Percentiles rank a stretch among this genome's conserved stretches.
Conservation (phyloP, 2,329 filamentous ascomycete species). For the Colletotrichum shisoi region DNA sequence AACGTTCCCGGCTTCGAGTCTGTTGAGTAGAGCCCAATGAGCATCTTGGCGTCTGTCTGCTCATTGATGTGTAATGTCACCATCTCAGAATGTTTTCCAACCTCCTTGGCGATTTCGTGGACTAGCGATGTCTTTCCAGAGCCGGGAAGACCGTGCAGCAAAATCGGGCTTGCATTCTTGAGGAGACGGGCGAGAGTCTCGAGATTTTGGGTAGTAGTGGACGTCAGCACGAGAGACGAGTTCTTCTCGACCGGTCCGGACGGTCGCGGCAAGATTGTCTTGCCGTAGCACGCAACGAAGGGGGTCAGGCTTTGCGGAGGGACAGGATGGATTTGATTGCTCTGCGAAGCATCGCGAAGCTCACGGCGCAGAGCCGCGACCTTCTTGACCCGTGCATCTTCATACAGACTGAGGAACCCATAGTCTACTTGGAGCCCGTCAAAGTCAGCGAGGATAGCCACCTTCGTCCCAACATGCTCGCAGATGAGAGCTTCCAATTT, state of each 20-base stretch:
- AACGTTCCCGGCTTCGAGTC: slow-evolving; percentile 89
- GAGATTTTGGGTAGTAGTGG: slow-evolving; percentile 77
- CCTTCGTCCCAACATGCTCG: slow-evolving; percentile 68
- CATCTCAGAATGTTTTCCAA: slow-evolving; percentile 82
- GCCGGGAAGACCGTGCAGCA: slow-evolving; percentile 83
- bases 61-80: slow-evolving; percentile 96
- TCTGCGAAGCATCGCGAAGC: slow-evolving; percentile 44
- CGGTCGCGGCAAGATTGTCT: slow-evolving; percentile 72
- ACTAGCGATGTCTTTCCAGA: slow-evolving; percentile 90
- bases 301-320: slow-evolving; percentile 60
- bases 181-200: slow-evolving; percentile 72
- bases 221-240: slow-evolving; percentile 69
- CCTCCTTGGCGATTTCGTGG: slow-evolving; percentile 79
- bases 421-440: slow-evolving; percentile 82
- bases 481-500: slow-evolving; percentile 76
- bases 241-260: slow-evolving; percentile 55
- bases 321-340: slow-evolving; percentile 41
- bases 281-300: slow-evolving; percentile 70
- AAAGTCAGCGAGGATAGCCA: slow-evolving; percentile 72
- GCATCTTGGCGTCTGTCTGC: slow-evolving; percentile 96
- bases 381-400: slow-evolving; percentile 62
- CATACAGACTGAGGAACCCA: slow-evolving; percentile 70
- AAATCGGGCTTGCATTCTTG: slow-evolving; percentile 72
- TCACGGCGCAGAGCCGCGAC: slow-evolving; percentile 54
- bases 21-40: slow-evolving; percentile 92